Base-by-base conservation (phyloP, 768 basidiomycete genomes). In the Pleurotus tuber-regium region DNA sequence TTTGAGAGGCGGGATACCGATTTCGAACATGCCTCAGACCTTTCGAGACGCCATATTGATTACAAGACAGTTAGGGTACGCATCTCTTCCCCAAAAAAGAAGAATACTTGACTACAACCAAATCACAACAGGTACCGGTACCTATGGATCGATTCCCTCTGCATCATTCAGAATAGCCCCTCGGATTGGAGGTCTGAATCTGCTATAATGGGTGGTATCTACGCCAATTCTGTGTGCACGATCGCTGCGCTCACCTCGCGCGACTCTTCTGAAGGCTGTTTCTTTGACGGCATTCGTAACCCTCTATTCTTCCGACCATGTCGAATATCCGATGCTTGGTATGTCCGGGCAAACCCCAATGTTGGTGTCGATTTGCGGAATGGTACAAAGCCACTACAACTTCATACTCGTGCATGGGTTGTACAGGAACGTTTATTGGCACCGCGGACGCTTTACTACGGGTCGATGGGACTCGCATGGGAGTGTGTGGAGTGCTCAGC, bases 111-210 rank as follows among this genome's bases (percentile, higher is more conserved):
- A 2, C 14, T 9, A n/a, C n/a, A n/a, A n/a, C 35, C n/a, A 36
- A 1, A 36, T 36, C 9, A 19, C 35, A 36, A 36, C 12, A 36
- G 35, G 14, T 36, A 36, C 35, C 35, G 35, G 28, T 47, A 47
- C 31, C n/a, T 47, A 16, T 47, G 46, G 46, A 47, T 47, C 28
- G 46, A 47, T 26, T 47, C 46, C 4, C 30, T 47, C 11, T 47
- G 46, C 23, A 47, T 47, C 46, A 47, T 33, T 4, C 46, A 47
- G 21, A 30, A 47, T 30, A 31, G 18, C 18, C n/a, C 14, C 14
- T 26, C 26, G 18, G 46, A 47, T 24, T 47, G 46, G 46, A 18
- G 16, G n/a, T 11, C 18, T 14, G 28, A 33, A n/a, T 26, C 31
- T 18, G 46, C 46, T 4, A 33, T 29, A 14, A 47, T 35, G 31